These are phyloP conservation scores for Tetrapyrgos nigripes DNA, from an alignment of 1,284 basidiomycete species.

Conservation along the genomic window DNA sequence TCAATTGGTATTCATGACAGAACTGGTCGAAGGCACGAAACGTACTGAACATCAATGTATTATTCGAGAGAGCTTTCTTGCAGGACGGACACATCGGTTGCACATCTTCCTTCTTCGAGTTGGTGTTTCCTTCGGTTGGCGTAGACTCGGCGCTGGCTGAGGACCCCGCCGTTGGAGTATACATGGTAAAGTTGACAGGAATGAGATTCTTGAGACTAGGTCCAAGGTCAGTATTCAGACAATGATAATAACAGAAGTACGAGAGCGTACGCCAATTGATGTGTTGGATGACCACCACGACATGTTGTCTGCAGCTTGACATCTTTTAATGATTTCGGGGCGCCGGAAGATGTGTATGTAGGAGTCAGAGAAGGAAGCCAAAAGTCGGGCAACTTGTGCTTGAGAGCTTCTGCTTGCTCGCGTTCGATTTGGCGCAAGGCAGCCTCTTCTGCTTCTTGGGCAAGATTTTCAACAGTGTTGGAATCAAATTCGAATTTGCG, in stretches of 20 bases:
- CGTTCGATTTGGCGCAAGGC: conserved; percentile 82
- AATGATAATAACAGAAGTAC: background rate
- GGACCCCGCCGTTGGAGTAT: conserved; percentile 37
- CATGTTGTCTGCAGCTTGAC: conserved; percentile 89
- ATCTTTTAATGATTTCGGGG: conserved; percentile 71
- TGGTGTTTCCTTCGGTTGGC: conserved; percentile 44
- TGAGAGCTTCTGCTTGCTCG: conserved; percentile 85
- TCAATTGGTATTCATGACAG: background rate
- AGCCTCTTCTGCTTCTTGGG: conserved; percentile 83
- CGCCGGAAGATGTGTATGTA: conserved; percentile 69
- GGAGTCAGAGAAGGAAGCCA: conserved; percentile 93
- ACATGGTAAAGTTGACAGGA: conserved; percentile 77
- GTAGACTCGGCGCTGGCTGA: conserved; percentile 47
- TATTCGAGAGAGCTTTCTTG: conserved; percentile 86
- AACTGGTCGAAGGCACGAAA: conserved; percentile 19
- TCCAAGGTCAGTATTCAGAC: background rate
- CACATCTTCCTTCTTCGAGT: conserved; percentile 53
- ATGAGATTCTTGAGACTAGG: conserved; percentile 76
- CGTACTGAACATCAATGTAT: conserved; percentile 72
- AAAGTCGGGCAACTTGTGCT: conserved; percentile 91
- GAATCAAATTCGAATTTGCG: conserved; percentile 83
- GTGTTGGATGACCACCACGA: conserved; percentile 75
- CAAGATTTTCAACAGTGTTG: conserved; percentile 70
- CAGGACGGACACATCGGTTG: conserved; percentile 88
- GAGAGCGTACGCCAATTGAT: conserved; percentile 71